Conservation (phyloP, 1,284 basidiomycete genomes). For the Stygiomarasmius scandens region DNA sequence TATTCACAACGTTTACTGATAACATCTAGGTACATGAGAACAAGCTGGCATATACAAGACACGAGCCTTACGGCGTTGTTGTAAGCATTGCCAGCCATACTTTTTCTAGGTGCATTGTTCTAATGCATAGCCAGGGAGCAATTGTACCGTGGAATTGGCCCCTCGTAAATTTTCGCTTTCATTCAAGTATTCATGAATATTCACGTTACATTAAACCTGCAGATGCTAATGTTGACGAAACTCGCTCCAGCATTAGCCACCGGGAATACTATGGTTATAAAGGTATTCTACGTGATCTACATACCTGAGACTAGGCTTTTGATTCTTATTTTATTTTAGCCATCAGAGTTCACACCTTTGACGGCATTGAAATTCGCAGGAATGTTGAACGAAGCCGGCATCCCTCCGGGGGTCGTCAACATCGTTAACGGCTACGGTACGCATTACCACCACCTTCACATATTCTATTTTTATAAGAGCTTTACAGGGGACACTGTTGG, state of each 20-base stretch:
- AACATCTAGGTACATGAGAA: slow-evolving; percentile 61
- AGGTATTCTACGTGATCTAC: slow-evolving; percentile 34
- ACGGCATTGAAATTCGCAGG: slow-evolving; percentile 61
- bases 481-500: slow-evolving; percentile 67
- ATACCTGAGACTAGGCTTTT: no score
- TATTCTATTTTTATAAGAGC: no score
- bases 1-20: neutral
- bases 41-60: slow-evolving; percentile 75
- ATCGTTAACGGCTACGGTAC: slow-evolving; percentile 74
- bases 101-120: neutral
- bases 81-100: slow-evolving; percentile 27
- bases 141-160: slow-evolving; percentile 67
- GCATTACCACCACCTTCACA: no score
- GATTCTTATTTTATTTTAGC: slow-evolving; percentile 36
- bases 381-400: slow-evolving; percentile 55
- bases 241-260: slow-evolving; percentile 81
- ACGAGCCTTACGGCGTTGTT: slow-evolving; percentile 88
- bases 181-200: neutral
- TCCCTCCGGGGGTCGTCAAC: slow-evolving; percentile 71
- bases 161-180: neutral
- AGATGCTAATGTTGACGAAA: slow-evolving; percentile 82
- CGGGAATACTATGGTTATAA: slow-evolving; percentile 80
- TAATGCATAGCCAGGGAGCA: slow-evolving; percentile 44
- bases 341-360: slow-evolving; percentile 86
- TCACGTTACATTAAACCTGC: no score